phyloP scores from a whole-genome alignment of 1,284 basidiomycete genomes.

The Malassezia brasiliensis region DNA sequence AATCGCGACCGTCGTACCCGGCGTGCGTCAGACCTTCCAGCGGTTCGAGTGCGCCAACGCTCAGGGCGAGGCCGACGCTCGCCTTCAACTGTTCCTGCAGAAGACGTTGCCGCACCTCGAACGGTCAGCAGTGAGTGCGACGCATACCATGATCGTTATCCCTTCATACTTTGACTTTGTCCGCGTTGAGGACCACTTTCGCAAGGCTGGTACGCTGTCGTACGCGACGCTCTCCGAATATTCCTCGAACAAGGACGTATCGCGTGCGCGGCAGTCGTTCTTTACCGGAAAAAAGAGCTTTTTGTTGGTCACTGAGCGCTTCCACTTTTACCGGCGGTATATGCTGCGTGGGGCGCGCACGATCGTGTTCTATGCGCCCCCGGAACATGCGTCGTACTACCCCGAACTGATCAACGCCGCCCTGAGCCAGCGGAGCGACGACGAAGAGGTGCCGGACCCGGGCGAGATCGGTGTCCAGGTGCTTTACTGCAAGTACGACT shows the following conservation, averaged over 20 bases:
- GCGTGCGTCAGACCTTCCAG: constrained; percentile 57
- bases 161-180: constrained; percentile 97
- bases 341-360: constrained; percentile 68
- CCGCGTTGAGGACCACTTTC: constrained; percentile 74
- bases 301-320: constrained; percentile 84
- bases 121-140: constrained; percentile 81
- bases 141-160: constrained; percentile 76
- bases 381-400: constrained; percentile 82
- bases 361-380: constrained; percentile 81
- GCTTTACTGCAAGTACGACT: constrained; percentile 78
- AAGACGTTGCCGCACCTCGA: constrained; percentile 71
- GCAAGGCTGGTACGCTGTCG: constrained; percentile 56
- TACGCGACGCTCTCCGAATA: constrained; percentile 81
- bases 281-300: constrained; percentile 78
- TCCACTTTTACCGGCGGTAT: constrained; percentile 88
- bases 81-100: constrained; percentile 74
- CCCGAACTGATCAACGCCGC: constrained; percentile 75
- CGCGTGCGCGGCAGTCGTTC: constrained; percentile 81
- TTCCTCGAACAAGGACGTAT: constrained; percentile 82
- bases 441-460: constrained; percentile 51
- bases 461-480: constrained; percentile 58
- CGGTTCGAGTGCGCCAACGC: constrained; percentile 65
- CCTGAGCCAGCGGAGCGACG: constrained; percentile 55
- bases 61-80: constrained; percentile 71
- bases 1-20: constrained; percentile 22